Conservation (phyloP, 768 basidiomycete species). For the Suillus plorans region DNA sequence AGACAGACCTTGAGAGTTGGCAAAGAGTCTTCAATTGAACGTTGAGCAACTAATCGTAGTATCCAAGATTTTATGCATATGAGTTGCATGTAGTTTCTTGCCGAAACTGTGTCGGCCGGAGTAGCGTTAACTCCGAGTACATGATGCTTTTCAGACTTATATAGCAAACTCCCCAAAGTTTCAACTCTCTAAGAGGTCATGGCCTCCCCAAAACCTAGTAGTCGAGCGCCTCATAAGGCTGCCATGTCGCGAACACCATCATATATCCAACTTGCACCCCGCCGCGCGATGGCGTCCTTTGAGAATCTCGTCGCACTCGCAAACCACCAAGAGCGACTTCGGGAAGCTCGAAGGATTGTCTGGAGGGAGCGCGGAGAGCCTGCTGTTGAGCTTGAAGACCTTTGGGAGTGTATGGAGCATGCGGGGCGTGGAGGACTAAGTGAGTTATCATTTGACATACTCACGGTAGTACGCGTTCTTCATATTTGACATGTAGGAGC, state of each 20-base stretch:
- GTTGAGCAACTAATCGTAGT: not conserved
- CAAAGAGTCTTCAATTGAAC: not conserved
- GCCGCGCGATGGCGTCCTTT: slow-evolving; percentile 67
- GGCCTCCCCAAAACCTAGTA: slow-evolving; percentile 1
- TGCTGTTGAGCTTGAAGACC: slow-evolving; percentile 60
- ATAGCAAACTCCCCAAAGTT: not conserved
- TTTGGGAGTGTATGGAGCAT: slow-evolving; percentile 70
- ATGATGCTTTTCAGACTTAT: not conserved
- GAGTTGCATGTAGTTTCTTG: not conserved
- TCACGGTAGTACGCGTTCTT: not conserved
- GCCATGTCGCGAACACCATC: slow-evolving; percentile 26
- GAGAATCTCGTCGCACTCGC: slow-evolving; percentile 84
- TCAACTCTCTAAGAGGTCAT: not conserved
- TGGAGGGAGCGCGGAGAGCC: slow-evolving; percentile 82
- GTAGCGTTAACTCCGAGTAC: not conserved
- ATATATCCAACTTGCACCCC: slow-evolving; percentile 53
- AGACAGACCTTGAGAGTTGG: not conserved
- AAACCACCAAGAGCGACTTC: slow-evolving; percentile 76
- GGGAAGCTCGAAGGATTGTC: slow-evolving; percentile 73
- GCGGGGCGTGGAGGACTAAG: slow-evolving; percentile 69
- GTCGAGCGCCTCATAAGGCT: not conserved
- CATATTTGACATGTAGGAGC: slow-evolving; percentile 54
- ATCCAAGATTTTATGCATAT: not conserved
- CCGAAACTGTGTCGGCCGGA: not conserved
- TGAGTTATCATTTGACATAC: slow-evolving; percentile 39